Evolutionary conservation across 768 basidiomycete species (phyloP), one percentile per base, ranked within the genome.

Genomic region (Naematelia aurantialba): DNA sequence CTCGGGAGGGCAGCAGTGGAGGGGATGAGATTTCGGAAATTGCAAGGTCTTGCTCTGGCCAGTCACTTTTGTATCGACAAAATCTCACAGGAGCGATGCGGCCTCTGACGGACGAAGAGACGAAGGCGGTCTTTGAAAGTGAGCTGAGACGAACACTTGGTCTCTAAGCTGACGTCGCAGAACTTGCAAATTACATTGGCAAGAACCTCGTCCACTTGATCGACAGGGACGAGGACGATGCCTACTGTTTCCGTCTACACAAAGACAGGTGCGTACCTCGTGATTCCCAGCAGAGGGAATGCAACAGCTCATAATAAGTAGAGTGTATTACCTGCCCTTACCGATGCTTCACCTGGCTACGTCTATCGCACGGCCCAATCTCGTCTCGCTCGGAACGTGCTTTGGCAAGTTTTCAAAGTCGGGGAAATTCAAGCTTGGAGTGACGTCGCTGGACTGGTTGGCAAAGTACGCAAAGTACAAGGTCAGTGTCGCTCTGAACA

Each of bases 381-480:
- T 99, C 59, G 81, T 97, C 76, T 88, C 87, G 58, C 81, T 98
- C 21, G 96, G 96, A 44, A 97, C 92, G 62, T 98, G 93, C 79
- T 88, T 98, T 63, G 96, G 96, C 63, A 98, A 96, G 76, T 99
- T 98, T 80, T 88, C 85, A 75, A 98, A 97, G 82, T 85, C 86
- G 52, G 92, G 92, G 59, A 98, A 97, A 76, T 99, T 99, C 83
- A 94, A 92, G 81, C 81, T 99, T 60, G 92, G 97, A 66, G 85
- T 99, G 68, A 97, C 94, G 2, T 83, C 89, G 19, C 81, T 99
- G 62, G 94, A 98, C 72, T 88, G 89, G 71, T 78, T 99, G 59
- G 90, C 91, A 1, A 89, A 96, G 73, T 97, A 96, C 75, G 93
- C 96, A 19, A 98, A 94, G 79, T 90, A 91, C 82, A 99, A 99